Evolutionary conservation across 2,329 filamentous ascomycete genomes (phyloP), one percentile per base, ranked within the genome.

Genomic region (Saccharata proteae): DNA sequence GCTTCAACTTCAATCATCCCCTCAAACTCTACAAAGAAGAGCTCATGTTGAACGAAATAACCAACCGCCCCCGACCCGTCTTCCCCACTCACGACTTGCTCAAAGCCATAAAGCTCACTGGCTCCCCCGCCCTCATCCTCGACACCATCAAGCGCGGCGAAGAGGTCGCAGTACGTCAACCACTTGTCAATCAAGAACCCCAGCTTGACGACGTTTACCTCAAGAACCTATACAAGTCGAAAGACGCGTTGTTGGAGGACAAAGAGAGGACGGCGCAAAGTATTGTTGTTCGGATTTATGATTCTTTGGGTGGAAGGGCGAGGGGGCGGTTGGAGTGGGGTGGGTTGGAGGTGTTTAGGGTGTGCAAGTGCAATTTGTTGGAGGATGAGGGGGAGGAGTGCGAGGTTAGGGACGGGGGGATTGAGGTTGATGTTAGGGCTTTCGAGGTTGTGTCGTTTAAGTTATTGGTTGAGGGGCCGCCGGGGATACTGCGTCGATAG

Each of bases 1-100:
- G 80, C 0, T 86, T 80, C 53, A 81, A 88, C 43, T 92, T 96
- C 66, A 94, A 96, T 58, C 82, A 79, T 42, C 84, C 85, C 0
- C 59, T 93, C 40, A 66, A 66, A 31, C 51, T 78, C 8, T 58
- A 74, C 28, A n/a, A n/a, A n/a, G n/a, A n/a, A n/a, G n/a, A n/a
- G 47, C 48, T 0, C 44, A 45, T 26, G n/a, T n/a, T n/a, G n/a
- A 38, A 43, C 17, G 16, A 30, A 14, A n/a, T n/a, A n/a, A n/a
- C n/a, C n/a, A 55, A 59, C 7, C 45, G 54, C 29, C 37, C 50
- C 1, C 33, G 42, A 3, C 21, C 57, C 48, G 40, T 34, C 4
- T 35, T 26, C 10, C 19, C 7, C 7, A 22, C 54, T 5, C 37
- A 40, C 14, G 38, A 33, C 12, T 42, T 63, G 2, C 45, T 64